These are phyloP conservation scores for Penicillium sp. DNA, from an alignment of 2,329 filamentous ascomycete genomes.

Conservation along the genomic window DNA sequence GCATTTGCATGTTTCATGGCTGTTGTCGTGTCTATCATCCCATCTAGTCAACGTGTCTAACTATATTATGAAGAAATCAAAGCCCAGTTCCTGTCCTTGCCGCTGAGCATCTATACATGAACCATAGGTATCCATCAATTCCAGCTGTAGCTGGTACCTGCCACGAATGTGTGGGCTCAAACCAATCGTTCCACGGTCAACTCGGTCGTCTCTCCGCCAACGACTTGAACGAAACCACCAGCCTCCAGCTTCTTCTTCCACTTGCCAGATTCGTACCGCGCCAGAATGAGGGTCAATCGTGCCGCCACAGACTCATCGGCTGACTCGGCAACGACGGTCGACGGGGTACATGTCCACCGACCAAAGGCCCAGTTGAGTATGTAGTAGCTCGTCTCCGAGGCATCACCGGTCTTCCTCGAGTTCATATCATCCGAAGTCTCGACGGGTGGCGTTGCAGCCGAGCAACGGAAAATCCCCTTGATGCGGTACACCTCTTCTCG, in stretches of 20 bases:
- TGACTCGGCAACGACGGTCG: slow-evolving; percentile 44
- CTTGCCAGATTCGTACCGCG: slow-evolving; percentile 51
- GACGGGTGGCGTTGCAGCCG: slow-evolving; percentile 47
- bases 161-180: slow-evolving; percentile 18
- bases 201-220: slow-evolving; percentile 25
- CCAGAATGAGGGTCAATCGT: slow-evolving; percentile 52
- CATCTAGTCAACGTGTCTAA: neutral
- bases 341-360: slow-evolving; percentile 83
- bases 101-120: slow-evolving; percentile 8
- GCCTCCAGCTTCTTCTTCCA: slow-evolving; percentile 54
- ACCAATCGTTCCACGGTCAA: slow-evolving; percentile 43
- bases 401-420: slow-evolving; percentile 34
- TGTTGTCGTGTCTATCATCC: slow-evolving; percentile 1
- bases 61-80: slow-evolving; percentile 12
- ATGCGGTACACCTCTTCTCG: slow-evolving; percentile 97
- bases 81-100: neutral
- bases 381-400: slow-evolving; percentile 59
- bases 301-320: slow-evolving; percentile 40
- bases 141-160: neutral
- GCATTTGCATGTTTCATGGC: neutral
- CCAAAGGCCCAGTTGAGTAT: slow-evolving; percentile 99
- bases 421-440: slow-evolving; percentile 51
- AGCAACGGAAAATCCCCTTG: slow-evolving; percentile 67
- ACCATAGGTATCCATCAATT: slow-evolving; percentile 2
- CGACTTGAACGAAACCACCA: slow-evolving; percentile 41